These are phyloP conservation scores for Trichosporon faecale DNA, from an alignment of 1,284 basidiomycete species.

Conservation along the genomic window DNA sequence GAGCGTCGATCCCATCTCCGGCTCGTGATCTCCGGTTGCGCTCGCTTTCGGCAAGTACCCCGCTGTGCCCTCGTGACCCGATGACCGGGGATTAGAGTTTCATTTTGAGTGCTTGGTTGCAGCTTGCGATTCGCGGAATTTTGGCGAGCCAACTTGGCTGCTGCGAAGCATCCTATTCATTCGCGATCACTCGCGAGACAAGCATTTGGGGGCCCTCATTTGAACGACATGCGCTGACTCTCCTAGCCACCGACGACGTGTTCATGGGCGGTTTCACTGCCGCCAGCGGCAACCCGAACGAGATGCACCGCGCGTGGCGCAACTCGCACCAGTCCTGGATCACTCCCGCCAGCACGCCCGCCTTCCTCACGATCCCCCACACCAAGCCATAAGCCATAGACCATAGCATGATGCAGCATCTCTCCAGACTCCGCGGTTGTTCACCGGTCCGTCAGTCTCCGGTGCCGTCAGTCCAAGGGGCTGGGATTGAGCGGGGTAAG, in stretches of 20 bases:
- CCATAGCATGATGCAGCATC: conserved; percentile 5
- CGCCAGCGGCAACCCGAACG: conserved; percentile 43
- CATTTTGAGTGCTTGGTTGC: background rate
- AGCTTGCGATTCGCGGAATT: background rate
- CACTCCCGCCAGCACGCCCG: background rate
- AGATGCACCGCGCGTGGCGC: conserved; percentile 29
- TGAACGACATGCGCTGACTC: background rate
- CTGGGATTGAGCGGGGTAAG: background rate
- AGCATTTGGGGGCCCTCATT: background rate
- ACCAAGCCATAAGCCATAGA: conserved; percentile 1
- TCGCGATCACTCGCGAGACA: too few species aligned
- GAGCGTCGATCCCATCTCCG: background rate
- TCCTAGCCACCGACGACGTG: conserved; percentile 42
- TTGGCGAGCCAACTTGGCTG: background rate
- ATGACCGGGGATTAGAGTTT: conserved; percentile 9
- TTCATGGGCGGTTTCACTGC: conserved; percentile 44
- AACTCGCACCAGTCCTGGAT: conserved; percentile 16
- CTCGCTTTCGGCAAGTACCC: background rate
- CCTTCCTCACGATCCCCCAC: background rate
- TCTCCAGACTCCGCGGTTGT: background rate
- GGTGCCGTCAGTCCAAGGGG: background rate
- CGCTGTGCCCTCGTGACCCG: background rate
- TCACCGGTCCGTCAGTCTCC: background rate
- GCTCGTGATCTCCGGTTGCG: background rate
- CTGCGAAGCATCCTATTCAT: background rate